Base-by-base conservation (phyloP, 495 filamentous ascomycete species). In the Neurospora sp. region DNA sequence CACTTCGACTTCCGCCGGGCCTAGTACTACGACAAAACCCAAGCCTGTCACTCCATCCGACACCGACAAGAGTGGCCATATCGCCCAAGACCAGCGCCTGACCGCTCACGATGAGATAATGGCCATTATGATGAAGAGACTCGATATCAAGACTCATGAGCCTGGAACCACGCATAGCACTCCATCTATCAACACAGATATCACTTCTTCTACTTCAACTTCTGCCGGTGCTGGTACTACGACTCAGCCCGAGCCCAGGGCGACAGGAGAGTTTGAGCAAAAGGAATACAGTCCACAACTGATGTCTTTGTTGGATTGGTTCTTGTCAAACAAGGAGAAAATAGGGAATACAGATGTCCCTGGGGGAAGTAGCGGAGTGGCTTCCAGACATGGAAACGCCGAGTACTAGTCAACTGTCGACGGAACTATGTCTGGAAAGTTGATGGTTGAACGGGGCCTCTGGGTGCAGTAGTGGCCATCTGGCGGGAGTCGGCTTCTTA, bases 401-500 rank as follows among this genome's bases (percentile, higher is more conserved):
- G 84, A 75, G 70, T 84, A 27, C 27, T 27, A 86, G 23, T 12
- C 23, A 6, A 83, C 78, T 62, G 83, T 74, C 23, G 83, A 76
- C 41, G 74, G 70, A 78, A 84, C 16, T 84, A 77, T 12, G 80
- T 81, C 71, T 85, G 83, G 62, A 82, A 83, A 59, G 83, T 79
- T 62, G 85, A 81, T 71, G 84, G 75, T 54, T 84, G 81, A 23
- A 82, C 73, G 18, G 84, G 79, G 44, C 85, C 82, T 71, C 81
- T 84, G 44, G 81, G 83, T 39, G 76, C 77, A 31, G 77, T 77
- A 14, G 77, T 78, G 46, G 76, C 72, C 80, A 86, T 83, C 69
- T 83, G 83, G 66, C 88, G 86, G 77, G 86, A 85, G 74, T 86
- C 84, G 76, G 84, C 86, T 76, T 84, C 86, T 81, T 87, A 76